These are phyloP conservation scores for Apiospora malaysiana DNA, from an alignment of 2,329 filamentous ascomycete genomes.

Conservation along the genomic window DNA sequence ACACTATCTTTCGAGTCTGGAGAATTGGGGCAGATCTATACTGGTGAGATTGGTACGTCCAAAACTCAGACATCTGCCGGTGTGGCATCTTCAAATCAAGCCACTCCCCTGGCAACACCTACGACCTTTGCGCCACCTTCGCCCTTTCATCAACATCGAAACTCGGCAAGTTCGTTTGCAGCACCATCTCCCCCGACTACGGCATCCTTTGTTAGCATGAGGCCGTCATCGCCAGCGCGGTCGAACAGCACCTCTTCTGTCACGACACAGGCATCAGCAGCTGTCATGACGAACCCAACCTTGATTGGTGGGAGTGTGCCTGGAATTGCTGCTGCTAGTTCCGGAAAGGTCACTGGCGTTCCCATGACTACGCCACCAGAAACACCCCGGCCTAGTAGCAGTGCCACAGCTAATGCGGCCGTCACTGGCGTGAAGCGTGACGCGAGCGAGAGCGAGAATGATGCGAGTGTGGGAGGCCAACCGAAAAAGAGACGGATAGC, in stretches of 20 bases:
- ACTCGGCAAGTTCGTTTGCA: constrained; percentile 62
- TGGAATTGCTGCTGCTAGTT: constrained; percentile 75
- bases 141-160: constrained; percentile 63
- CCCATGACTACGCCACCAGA: constrained; percentile 90
- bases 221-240: constrained; percentile 78
- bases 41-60: constrained; percentile 64
- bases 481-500: constrained; percentile 21
- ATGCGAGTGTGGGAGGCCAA: background rate
- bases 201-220: constrained; percentile 63
- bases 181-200: constrained; percentile 64
- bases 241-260: constrained; percentile 88
- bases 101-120: constrained; percentile 74
- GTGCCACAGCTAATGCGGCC: constrained; percentile 54
- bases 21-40: constrained; percentile 84
- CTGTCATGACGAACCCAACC: constrained; percentile 76
- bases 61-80: constrained; percentile 50
- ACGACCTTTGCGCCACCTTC: constrained; percentile 66
- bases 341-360: constrained; percentile 65
- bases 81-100: constrained; percentile 58
- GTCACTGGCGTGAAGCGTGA: constrained; percentile 31
- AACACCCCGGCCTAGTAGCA: constrained; percentile 66
- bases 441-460: constrained; percentile 19
- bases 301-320: constrained; percentile 80
- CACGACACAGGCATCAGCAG: constrained; percentile 65
- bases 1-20: constrained; percentile 82